Base-by-base conservation (phyloP, 192 early-diverging fungal genomes). In the Diversispora eburnea region DNA sequence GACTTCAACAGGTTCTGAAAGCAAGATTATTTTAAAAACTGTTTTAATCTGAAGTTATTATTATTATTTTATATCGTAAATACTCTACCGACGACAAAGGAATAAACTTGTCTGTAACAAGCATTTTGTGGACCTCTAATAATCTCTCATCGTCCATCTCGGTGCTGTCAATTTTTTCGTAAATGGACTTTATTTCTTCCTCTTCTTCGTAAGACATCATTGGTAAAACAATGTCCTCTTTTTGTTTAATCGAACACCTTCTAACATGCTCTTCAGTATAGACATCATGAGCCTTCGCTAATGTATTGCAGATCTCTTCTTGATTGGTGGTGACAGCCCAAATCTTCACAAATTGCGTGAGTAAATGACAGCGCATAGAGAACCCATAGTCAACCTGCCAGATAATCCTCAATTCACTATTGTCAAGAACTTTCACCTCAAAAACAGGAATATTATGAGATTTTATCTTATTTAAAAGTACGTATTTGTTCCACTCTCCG, bases 81-180 rank as follows among this genome's bases (percentile, higher is more conserved):
- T 67, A 49, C 2, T 67, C 5, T 68, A 68, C 66, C 66, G 6
- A 51, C 51, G 66, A 68, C 25, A 54, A 15, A n/a, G 67, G 67
- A 20, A 51, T 13, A 54, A 68, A 68, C n/a, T 68, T 68, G 52
- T 68, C 52, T 41, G 66, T 68, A 39, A 68, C 25, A 68, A 68
- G 66, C 48, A 68, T 68, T 25, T 68, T 51, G 42, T 68, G 67
- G 3, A 54, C 48, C 22, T 68, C 67, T 41, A 68, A 20, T 10
- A 68, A n/a, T 5, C 13, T 68, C 4, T 68, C 67, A 12, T 54
- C 19, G 22, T 33, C 39, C 3, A 54, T 5, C n/a, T 33, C 3
- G 2, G 45, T 5, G 13, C 8, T 48, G 8, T 9, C 5, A 1
- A 43, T 6, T 62, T 13, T 33, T n/a, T 62, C 60, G 6, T 8